Conservation (phyloP, 1,284 basidiomycete genomes). For the Cryptococcus jaspeensis region DNA sequence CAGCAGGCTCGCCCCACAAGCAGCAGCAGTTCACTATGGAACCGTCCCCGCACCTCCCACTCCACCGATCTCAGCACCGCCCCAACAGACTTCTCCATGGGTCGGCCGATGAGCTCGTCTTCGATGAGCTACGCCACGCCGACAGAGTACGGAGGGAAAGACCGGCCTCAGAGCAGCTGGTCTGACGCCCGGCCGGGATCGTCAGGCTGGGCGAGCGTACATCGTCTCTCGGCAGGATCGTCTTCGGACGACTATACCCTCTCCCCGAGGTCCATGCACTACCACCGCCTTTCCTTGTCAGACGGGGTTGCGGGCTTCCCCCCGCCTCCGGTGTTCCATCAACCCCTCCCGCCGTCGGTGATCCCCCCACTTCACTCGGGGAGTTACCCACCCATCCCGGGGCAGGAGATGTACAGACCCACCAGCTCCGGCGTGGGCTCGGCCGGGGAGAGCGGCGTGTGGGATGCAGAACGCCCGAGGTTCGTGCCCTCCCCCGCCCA, state of each 20-base stretch:
- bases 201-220: background rate
- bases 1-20: constrained; percentile 2
- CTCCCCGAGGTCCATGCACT: background rate
- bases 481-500: background rate
- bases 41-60: constrained; percentile 8
- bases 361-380: too few relatives aligned
- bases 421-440: background rate
- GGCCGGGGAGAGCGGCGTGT: background rate
- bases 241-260: background rate
- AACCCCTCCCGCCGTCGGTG: too few relatives aligned
- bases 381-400: too few relatives aligned
- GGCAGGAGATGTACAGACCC: background rate
- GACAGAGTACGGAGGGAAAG: constrained; percentile 3
- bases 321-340: background rate
- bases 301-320: background rate
- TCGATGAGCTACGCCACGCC: constrained; percentile 10
- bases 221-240: background rate
- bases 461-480: background rate
- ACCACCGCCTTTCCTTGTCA: background rate
- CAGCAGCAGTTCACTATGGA: constrained; percentile 8
- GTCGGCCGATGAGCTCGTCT: constrained; percentile 11
- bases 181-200: constrained; percentile 14
- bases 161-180: constrained; percentile 4
- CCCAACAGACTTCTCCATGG: constrained; percentile 16
- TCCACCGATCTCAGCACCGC: constrained; percentile 8